Percentiles rank a stretch among this genome's conserved stretches.
These are phyloP conservation scores for Russula foetens DNA, from an alignment of 768 basidiomycete species.

Conservation along the genomic window DNA sequence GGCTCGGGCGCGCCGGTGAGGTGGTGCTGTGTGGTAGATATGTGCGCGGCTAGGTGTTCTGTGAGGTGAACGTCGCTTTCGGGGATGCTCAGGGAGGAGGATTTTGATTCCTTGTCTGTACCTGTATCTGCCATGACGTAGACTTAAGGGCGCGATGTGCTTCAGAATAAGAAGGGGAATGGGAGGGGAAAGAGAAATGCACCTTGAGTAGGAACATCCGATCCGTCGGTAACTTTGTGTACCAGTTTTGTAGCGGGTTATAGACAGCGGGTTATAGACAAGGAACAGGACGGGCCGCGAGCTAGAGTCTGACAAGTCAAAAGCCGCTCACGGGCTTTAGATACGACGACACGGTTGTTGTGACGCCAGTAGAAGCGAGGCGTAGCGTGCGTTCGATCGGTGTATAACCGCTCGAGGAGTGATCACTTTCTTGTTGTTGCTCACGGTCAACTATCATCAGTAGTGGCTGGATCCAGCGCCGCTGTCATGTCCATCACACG, in stretches of 20 bases:
- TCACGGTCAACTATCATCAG: no score
- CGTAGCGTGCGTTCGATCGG: no score
- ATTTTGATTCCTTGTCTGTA: not conserved
- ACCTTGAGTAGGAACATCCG: not conserved
- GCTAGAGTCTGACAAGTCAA: no score
- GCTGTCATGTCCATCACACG: not conserved
- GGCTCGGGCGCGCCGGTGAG: not conserved
- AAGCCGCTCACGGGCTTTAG: no score
- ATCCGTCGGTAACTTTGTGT: not conserved
- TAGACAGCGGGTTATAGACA: no score
- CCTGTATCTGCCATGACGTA: not conserved
- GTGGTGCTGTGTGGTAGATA: slow-evolving; percentile 8
- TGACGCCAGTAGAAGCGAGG: no score
- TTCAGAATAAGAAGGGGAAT: not conserved
- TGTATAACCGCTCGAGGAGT: no score
- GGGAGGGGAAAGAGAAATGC: not conserved
- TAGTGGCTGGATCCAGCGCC: no score
- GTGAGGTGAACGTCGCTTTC: not conserved
- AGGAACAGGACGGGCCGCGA: no score
- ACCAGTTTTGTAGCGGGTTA: no score
- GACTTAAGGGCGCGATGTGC: not conserved
- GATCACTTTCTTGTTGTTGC: no score
- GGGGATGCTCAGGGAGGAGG: not conserved
- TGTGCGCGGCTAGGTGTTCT: slow-evolving; percentile 6
- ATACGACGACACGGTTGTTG: no score